Percentiles rank a stretch among this genome's conserved stretches.
Evolutionary conservation across 2,329 filamentous ascomycete genomes (phyloP).

Genomic region (Coleophoma cylindrospora): DNA sequence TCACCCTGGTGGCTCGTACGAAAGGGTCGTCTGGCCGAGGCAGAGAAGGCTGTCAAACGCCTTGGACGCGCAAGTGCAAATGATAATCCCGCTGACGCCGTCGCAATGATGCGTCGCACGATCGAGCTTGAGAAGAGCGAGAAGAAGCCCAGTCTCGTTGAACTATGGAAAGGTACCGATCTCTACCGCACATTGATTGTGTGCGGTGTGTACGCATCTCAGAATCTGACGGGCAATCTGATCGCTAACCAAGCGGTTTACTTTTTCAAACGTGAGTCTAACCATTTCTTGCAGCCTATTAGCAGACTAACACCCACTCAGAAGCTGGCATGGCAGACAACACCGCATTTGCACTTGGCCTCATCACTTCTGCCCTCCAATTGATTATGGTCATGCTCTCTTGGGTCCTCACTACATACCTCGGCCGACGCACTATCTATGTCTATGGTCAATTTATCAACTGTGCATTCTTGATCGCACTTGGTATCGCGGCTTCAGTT

Average conservation of each 20-base stretch:
- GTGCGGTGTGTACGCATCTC: constrained; percentile 51
- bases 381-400: constrained; percentile 60
- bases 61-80: constrained; percentile 37
- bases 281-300: constrained; percentile 6
- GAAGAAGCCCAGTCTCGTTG: constrained; percentile 41
- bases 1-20: constrained; percentile 45
- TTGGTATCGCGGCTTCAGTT: constrained; percentile 55
- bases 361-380: constrained; percentile 61
- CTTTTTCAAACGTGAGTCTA: constrained; percentile 42
- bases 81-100: constrained; percentile 35
- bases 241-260: constrained; percentile 59
- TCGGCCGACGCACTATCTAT: constrained; percentile 60
- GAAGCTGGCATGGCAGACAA: constrained; percentile 54
- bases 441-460: constrained; percentile 54
- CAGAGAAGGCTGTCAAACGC: constrained; percentile 40
- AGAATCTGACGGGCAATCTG: constrained; percentile 58
- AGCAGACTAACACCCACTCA: constrained; percentile 30
- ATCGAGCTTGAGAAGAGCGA: constrained; percentile 47
- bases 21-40: constrained; percentile 32
- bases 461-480: constrained; percentile 45
- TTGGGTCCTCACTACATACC: constrained; percentile 60
- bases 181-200: constrained; percentile 48
- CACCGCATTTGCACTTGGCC: constrained; percentile 54
- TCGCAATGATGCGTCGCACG: constrained; percentile 55
- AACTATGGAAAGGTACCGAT: constrained; percentile 51